These are phyloP conservation scores for Aphanomyces euteiches DNA, from an alignment of 352 stramenopile genomes.

Conservation along the genomic window DNA sequence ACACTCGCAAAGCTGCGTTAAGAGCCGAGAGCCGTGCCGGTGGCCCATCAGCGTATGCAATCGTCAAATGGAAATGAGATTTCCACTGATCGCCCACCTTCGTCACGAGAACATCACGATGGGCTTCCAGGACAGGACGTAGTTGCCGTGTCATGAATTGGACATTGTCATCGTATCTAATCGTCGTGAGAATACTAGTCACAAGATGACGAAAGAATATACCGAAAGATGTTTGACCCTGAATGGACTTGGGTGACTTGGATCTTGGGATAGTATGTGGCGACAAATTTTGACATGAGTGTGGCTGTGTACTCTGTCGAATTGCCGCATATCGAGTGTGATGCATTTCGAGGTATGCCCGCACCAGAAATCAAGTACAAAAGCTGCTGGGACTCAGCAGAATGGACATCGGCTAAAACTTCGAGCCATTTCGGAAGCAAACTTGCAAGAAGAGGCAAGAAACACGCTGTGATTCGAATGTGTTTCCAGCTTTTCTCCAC, in stretches of 20 bases:
- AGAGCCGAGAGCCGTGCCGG: conserved; percentile 94
- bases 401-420: conserved; percentile 75
- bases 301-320: conserved; percentile 92
- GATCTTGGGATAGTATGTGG: conserved; percentile 89
- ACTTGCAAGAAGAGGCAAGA: conserved; percentile 94
- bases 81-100: conserved; percentile 90
- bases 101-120: conserved; percentile 91
- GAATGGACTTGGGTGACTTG: conserved; percentile 94
- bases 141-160: conserved; percentile 95
- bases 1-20: conserved; percentile 93
- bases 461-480: conserved; percentile 80
- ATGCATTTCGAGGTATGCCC: conserved; percentile 92
- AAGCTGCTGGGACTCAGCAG: conserved; percentile 82
- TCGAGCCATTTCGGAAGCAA: conserved; percentile 92
- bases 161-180: conserved; percentile 94
- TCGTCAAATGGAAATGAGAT: conserved; percentile 93
- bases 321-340: conserved; percentile 90
- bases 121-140: conserved; percentile 90
- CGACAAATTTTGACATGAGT: conserved; percentile 92
- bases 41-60: conserved; percentile 95
- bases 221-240: conserved; percentile 93
- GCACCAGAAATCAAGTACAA: conserved; percentile 95
- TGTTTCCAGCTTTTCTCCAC: conserved; percentile 62
- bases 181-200: conserved; percentile 40
- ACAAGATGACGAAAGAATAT: neutral